Evolutionary conservation across 306 rosid genomes (phyloP).

Genomic region (Cicer bijugum): DNA sequence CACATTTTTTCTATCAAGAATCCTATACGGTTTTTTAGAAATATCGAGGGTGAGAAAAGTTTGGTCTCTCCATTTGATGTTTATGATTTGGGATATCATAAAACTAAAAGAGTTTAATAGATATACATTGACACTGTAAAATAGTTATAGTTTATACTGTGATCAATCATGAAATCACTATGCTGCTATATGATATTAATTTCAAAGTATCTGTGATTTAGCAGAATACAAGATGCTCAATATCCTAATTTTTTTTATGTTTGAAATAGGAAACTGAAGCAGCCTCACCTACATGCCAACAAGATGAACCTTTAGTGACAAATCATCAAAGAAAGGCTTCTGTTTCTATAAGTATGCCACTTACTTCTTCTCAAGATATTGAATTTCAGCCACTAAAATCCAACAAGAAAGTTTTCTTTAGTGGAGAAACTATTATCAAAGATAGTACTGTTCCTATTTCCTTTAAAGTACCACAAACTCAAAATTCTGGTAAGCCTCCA

Average conservation of each 20-base stretch:
- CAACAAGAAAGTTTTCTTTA: conserved; percentile 48
- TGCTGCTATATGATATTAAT: too few relatives aligned
- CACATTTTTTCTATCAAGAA: too few relatives aligned
- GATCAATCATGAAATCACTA: too few relatives aligned
- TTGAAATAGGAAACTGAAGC: conserved; percentile 54
- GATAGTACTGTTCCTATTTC: conserved; percentile 36
- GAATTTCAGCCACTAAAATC: conserved; percentile 39
- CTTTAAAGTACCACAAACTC: neutral
- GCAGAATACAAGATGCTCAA: too few relatives aligned
- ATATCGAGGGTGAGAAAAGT: too few relatives aligned
- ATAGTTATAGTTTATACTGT: too few relatives aligned
- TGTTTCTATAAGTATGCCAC: conserved; percentile 83
- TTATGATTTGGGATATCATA: neutral
- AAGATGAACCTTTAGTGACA: conserved; percentile 42
- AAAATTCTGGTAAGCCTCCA: conserved; percentile 35
- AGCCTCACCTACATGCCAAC: conserved; percentile 34
- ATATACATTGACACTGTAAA: too few relatives aligned
- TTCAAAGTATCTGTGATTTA: too few relatives aligned
- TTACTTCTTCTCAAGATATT: conserved; percentile 50
- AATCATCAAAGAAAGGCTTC: conserved; percentile 62
- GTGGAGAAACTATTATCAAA: conserved; percentile 48
- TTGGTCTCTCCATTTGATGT: neutral
- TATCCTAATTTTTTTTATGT: neutral
- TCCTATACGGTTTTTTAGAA: too few relatives aligned
- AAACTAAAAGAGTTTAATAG: too few relatives aligned